Evolutionary conservation across 2,329 filamentous ascomycete genomes (phyloP).

Genomic region (Cladosporium sp.): DNA sequence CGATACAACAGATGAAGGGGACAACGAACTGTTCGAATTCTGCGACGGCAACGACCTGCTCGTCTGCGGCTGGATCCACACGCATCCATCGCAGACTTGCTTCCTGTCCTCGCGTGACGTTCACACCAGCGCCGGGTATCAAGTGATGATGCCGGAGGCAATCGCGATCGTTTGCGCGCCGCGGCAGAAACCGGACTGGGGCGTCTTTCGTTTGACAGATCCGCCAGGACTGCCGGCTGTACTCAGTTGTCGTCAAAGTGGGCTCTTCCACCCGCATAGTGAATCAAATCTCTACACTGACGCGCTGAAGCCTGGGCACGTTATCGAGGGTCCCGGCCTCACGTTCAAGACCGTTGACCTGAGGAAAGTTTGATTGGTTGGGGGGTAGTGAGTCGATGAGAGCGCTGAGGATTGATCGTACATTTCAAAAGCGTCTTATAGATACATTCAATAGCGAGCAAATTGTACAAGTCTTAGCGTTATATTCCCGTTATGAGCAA

Average conservation of each 20-base stretch:
- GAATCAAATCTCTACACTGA: slow-evolving; percentile 73
- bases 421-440: too few species aligned
- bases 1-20: slow-evolving; percentile 81
- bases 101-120: slow-evolving; percentile 95
- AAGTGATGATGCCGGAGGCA: slow-evolving; percentile 93
- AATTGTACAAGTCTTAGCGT: too few species aligned
- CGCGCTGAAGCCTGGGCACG: slow-evolving; percentile 57
- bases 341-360: slow-evolving; percentile 65
- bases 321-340: slow-evolving; percentile 53
- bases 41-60: slow-evolving; percentile 80
- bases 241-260: slow-evolving; percentile 69
- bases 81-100: slow-evolving; percentile 92
- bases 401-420: too few species aligned
- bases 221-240: slow-evolving; percentile 87
- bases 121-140: slow-evolving; percentile 91
- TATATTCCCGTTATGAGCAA: too few species aligned
- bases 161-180: slow-evolving; percentile 97
- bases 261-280: slow-evolving; percentile 77
- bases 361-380: slow-evolving; percentile 27
- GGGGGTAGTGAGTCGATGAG: too few species aligned
- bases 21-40: slow-evolving; percentile 72
- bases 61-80: slow-evolving; percentile 96
- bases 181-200: slow-evolving; percentile 71
- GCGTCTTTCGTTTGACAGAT: slow-evolving; percentile 88
- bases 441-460: too few species aligned